Evolutionary conservation across 169 alveolate species (phyloP).

Genomic region (Miamiensis avidus): DNA sequence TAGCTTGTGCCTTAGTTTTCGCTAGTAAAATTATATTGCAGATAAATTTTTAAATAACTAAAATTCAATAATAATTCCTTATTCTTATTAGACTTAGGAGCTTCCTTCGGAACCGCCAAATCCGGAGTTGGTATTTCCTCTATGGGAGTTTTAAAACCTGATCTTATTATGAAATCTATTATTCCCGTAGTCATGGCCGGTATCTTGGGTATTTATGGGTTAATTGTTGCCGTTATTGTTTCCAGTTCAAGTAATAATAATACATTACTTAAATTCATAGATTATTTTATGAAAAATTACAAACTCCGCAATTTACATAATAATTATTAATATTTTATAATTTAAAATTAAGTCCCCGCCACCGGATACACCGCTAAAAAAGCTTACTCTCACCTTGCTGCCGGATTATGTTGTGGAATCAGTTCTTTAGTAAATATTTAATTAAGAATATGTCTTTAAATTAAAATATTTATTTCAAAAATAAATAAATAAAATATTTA

Average conservation of each 20-base stretch:
- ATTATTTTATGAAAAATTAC: too few species aligned
- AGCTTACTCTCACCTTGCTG: constrained; percentile 97
- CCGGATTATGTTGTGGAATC: constrained; percentile 96
- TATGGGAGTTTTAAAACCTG: constrained; percentile 99
- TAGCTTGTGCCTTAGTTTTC: constrained; percentile 97
- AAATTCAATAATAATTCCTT: too few species aligned
- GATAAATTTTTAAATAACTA: neutral
- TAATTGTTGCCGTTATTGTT: constrained; percentile 92
- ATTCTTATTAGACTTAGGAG: constrained; percentile 92
- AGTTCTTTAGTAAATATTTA: constrained; percentile 65
- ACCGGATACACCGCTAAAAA: constrained; percentile 83
- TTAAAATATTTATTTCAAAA: constrained; percentile 6
- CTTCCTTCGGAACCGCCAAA: constrained; percentile 99
- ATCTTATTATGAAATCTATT: constrained; percentile 97
- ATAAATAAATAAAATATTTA: too few species aligned
- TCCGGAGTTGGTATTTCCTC: constrained; percentile 99
- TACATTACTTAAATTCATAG: constrained; percentile 62
- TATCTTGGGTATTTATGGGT: constrained; percentile 98
- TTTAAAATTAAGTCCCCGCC: too few species aligned
- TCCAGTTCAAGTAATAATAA: constrained; percentile 52
- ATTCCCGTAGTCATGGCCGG: constrained; percentile 99
- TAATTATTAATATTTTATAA: too few species aligned
- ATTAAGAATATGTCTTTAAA: neutral
- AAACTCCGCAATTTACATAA: too few species aligned
- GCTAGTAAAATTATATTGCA: constrained; percentile 84